phyloP scores from a whole-genome alignment of 495 filamentous ascomycete species.

The Neurospora cerealis region DNA sequence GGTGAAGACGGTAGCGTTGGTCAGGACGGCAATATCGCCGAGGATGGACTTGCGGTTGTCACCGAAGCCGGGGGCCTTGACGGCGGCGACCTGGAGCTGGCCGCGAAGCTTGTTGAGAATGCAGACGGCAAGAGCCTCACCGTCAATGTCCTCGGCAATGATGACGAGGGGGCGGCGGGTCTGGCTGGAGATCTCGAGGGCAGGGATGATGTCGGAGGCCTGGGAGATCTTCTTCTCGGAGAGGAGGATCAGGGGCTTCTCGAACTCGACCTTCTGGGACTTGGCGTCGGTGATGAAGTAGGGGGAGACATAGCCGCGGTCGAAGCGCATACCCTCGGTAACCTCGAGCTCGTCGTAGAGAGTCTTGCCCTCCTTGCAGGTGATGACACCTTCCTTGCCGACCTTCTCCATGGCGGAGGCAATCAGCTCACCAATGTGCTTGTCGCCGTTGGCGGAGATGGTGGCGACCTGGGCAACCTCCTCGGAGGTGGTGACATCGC shows the following conservation, averaged over 20 bases:
- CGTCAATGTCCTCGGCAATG: constrained; percentile 98
- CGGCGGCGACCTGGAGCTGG: constrained; percentile 94
- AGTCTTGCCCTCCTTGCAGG: constrained; percentile 99
- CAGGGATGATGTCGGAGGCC: constrained; percentile 96
- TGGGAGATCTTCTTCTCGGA: constrained; percentile 99
- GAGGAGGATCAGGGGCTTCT: constrained; percentile 96
- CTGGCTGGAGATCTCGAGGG: constrained; percentile 92
- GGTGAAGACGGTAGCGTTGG: constrained; percentile 94
- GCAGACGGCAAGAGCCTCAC: constrained; percentile 95
- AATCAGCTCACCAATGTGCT: constrained; percentile 90
- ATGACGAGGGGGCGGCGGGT: constrained; percentile 92
- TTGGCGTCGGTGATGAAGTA: constrained; percentile 99
- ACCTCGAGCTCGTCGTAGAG: constrained; percentile 96
- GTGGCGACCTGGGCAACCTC: constrained; percentile 98
- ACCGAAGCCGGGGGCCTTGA: constrained; percentile 98
- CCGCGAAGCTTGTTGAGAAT: constrained; percentile 99
- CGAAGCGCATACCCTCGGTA: constrained; percentile 99
- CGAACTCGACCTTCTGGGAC: constrained; percentile 96
- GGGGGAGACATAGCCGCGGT: constrained; percentile 94
- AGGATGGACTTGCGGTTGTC: constrained; percentile 99
- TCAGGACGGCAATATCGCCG: constrained; percentile 87
- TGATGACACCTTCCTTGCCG: constrained; percentile 99
- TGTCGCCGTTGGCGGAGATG: constrained; percentile 94
- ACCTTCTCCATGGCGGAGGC: constrained; percentile 99
- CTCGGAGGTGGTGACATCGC: constrained; percentile 91